Conservation (phyloP, 345 rosid genomes). For the Citrus cavaleriei region DNA sequence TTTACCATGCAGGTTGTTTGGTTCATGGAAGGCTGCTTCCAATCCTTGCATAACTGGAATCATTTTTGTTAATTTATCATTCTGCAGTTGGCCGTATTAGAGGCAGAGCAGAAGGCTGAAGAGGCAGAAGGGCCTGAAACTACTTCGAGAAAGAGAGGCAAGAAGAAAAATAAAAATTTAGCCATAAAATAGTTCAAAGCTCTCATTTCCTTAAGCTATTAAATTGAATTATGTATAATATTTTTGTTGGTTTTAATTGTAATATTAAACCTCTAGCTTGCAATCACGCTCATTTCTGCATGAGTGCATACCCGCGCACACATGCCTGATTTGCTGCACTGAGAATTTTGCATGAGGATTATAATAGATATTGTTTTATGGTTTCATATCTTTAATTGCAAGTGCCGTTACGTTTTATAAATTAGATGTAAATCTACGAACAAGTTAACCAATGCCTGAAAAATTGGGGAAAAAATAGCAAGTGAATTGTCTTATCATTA, state of each 20-base stretch:
- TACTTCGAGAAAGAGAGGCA: constrained; percentile 65
- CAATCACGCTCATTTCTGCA: background rate
- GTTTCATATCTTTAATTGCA: too few species aligned
- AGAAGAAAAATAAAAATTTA: constrained; percentile 47
- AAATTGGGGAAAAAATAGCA: too few species aligned
- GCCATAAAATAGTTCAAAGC: constrained; percentile 8
- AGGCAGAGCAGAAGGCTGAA: constrained; percentile 94
- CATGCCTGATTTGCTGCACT: background rate
- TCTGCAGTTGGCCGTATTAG: constrained; percentile 66
- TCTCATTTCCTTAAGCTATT: background rate
- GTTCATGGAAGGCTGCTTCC: background rate
- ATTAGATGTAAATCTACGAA: too few species aligned
- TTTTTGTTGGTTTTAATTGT: background rate
- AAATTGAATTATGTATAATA: background rate
- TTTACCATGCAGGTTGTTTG: background rate
- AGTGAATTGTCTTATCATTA: background rate
- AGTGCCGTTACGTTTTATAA: too few species aligned
- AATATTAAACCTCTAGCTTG: background rate
- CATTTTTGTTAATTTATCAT: background rate
- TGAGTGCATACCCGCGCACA: too few species aligned
- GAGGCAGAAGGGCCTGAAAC: constrained; percentile 76
- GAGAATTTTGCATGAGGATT: background rate
- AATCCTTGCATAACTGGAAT: background rate
- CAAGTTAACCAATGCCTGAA: too few species aligned
- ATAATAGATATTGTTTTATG: background rate